Evolutionary conservation across 179 eudicot species (phyloP), one percentile per base, ranked within the genome.

Genomic region (Carnegiea gigantea): DNA sequence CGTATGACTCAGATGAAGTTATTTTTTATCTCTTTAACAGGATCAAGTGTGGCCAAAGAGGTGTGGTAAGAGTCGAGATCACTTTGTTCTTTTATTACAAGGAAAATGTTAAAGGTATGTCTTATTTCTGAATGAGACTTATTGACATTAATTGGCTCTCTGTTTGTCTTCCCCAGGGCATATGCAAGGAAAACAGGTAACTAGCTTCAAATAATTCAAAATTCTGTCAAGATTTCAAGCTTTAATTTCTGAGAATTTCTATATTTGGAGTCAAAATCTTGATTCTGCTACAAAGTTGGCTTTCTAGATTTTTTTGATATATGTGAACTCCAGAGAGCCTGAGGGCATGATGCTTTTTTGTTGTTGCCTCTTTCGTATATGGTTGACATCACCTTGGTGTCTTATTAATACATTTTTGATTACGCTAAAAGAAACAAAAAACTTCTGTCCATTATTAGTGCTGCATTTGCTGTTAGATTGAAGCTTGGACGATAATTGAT

Each of bases 1-100:
- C 62, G 23, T 18, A 57, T 57, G 44, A 67, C 17, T 65, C 14
- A 40, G 74, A 7, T 24, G 76, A 53, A 36, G 14, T 79, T 18
- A 73, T 44, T 36, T 64, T 72, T 6, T 38, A 30, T 76, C 26
- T 77, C 46, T 20, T 70, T 60, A 26, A 48, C 84, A 87, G 88
- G 89, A 85, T 81, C 90, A 88, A 82, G 88, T 79, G 20, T 88
- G 87, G 90, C 90, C 90, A 0, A 88, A 88, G 88, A 88, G 80
- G 79, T 88, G 90, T 53, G 88, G 89, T 85, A 83, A 71, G 71
- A 28, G 73, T 80, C 57, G 1, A 77, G 1, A 44, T 67, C 46
- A 15, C n/a, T 51, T 23, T 28, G n/a, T n/a, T 20, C 18, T 36
- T 78, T 78, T 64, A 24, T 43, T 67, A 15, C 14, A 6, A 64